Percentiles rank a stretch among this genome's conserved stretches.
Conservation (phyloP, 352 stramenopile genomes). For the Peronospora tabacina region DNA sequence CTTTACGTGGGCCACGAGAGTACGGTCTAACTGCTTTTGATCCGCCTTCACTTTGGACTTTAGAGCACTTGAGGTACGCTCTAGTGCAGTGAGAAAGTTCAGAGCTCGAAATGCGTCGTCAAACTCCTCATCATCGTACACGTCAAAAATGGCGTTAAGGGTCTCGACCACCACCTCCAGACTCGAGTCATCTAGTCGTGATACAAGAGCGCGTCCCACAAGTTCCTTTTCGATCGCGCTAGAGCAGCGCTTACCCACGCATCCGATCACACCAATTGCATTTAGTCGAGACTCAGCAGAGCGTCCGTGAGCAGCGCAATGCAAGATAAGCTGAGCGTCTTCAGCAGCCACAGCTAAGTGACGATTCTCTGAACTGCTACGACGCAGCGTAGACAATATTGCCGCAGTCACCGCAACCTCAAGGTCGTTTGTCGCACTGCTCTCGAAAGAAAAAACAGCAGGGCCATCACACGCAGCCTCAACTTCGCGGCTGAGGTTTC, state of each 20-base stretch:
- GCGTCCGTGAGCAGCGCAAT: conserved; percentile 45
- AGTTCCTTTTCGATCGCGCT: conserved; percentile 57
- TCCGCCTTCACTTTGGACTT: conserved; percentile 74
- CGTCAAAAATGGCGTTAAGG: conserved; percentile 82
- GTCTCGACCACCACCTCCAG: conserved; percentile 80
- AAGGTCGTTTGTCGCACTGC: conserved; percentile 46
- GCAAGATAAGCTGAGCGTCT: conserved; percentile 65
- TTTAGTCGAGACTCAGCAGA: conserved; percentile 69
- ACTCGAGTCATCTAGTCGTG: conserved; percentile 53
- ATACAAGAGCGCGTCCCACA: conserved; percentile 53
- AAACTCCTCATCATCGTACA: conserved; percentile 78
- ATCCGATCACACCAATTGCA: conserved; percentile 69
- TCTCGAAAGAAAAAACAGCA: conserved; percentile 30
- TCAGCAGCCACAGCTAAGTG: conserved; percentile 46
- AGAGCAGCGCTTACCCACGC: conserved; percentile 62
- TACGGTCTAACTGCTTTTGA: conserved; percentile 69
- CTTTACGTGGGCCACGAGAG: conserved; percentile 74
- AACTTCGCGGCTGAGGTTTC: conserved; percentile 46
- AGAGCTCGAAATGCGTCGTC: conserved; percentile 63
- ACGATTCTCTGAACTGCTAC: conserved; percentile 43
- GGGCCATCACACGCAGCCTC: conserved; percentile 16
- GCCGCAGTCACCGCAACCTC: conserved; percentile 61
- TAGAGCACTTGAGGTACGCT: conserved; percentile 49
- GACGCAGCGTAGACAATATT: conserved; percentile 66
- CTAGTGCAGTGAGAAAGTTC: conserved; percentile 54